Evolutionary conservation across 805 yeast genomes (phyloP), one percentile per base, ranked within the genome.

Genomic region (Suhomyces kilbournensis): DNA sequence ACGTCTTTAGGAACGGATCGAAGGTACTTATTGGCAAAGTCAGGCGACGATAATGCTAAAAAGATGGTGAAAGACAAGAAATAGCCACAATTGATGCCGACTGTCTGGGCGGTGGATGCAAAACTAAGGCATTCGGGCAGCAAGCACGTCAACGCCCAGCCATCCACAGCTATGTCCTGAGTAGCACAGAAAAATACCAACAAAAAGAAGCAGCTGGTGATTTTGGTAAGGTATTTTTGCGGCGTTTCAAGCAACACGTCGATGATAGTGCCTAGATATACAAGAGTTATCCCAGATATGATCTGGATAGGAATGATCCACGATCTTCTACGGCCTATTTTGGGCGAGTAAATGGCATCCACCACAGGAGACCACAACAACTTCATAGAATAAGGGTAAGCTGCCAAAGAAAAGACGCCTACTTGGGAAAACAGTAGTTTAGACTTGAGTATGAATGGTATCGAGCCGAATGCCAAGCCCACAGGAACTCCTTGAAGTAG

Each of bases 141-240:
- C 49, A 94, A 75, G 39, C 93, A 83, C 1, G 97, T 94, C 63
- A 94, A 73, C 0, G 98, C 97, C 99, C 99, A 94, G 9, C 99
- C 98, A 71, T 94, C 99, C 20, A 94, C 99, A 0, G 99, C 98
- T 51, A 94, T 94, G 66, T 94, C 99, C 69, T 94, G 99, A 0
- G 99, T 93, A 0, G 98, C 97, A 72, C 97, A 92, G 54, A 92
- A 76, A 53, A 93, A 81, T 30, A 94, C 94, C 53, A 94, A 73
- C 20, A 83, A 57, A 61, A 92, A 88, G 69, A 94, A 94, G 52
- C 83, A 77, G 47, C 75, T 59, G 0, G 98, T 90, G 55, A 94
- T 80, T 2, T 70, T 64, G 12, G 71, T 62, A 53, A 90, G 71
- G 57, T 84, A 75, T 26, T 67, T 59, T 30, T 72, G 67, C 0